Base-by-base conservation (phyloP, 768 basidiomycete genomes). In the Mycena indigotica region DNA sequence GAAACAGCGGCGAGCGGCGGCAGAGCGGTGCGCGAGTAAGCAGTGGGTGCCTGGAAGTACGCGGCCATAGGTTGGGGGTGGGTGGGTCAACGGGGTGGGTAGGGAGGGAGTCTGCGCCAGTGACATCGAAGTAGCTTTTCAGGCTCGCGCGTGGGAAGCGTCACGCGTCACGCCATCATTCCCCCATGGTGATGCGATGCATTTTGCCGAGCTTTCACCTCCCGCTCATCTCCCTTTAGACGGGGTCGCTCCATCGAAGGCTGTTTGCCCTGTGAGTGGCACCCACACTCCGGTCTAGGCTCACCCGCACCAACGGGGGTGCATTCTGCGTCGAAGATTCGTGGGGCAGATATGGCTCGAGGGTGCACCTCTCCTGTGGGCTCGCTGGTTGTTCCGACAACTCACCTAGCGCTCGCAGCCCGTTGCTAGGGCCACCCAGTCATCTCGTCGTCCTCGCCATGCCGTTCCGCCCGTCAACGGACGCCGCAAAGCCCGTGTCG, bases 1-100 rank as follows among this genome's bases (percentile, higher is more conserved):
- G 55, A 40, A 12, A 13, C 57, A 5, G 19, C 28, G 1, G 25
- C 50, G 72, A 23, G 78, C 76, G 23, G 21, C n/a, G 62, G 55
- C 4, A 53, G 50, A 5, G 50, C 50, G 29, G 46, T 53, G 16
- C 58, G 16, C 54, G 56, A 57, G 24, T 41, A 38, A 4, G 15
- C 8, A 15, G 19, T 23, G 52, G 28, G 8, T 6, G 46, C 46
- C 21, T 24, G 46, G 46, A 48, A 48, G 46, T 48, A 48, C n/a
- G 41, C n/a, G 5, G 46, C 46, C 46, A 48, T 48, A 26, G 15
- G 21, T n/a, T 24, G 46, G 46, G 25, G 25, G 8, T 15, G 15
- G 41, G 41, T 44, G 41, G 41, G 21, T 16, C 24, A 26, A 48
- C 15, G 8, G 41, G 41, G 6, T 23, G 41, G 41, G 12, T 19